Conservation (phyloP, 345 rosid species). For the Euphorbia peplus region DNA sequence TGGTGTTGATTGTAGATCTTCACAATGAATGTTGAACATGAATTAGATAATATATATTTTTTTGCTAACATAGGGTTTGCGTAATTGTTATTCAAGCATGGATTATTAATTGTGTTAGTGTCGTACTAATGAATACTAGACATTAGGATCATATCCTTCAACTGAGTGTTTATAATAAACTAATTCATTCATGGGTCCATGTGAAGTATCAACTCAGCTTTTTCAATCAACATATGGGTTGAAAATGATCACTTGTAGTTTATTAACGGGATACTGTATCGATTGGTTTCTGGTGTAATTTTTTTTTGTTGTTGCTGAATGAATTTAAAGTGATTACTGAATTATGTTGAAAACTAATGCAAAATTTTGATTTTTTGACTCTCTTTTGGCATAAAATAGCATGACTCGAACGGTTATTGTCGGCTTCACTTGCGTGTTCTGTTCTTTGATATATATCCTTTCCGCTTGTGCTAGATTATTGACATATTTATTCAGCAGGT, state of each 20-base stretch:
- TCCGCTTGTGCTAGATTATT: not conserved
- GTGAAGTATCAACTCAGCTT: not conserved
- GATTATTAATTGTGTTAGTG: not conserved
- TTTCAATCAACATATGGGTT: not conserved
- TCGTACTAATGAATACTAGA: not conserved
- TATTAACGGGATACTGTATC: not conserved
- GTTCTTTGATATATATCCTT: not conserved
- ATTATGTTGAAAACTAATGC: not conserved
- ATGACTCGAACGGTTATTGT: not conserved
- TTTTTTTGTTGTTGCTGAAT: conserved; percentile 6
- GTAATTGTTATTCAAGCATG: not conserved
- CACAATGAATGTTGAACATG: not conserved
- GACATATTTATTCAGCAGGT: conserved; percentile 30
- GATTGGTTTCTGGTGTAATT: not conserved
- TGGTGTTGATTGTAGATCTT: not conserved
- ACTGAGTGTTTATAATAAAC: not conserved
- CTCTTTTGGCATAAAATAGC: not conserved
- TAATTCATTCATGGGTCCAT: not conserved
- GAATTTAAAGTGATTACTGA: not conserved
- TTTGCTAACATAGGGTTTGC: not conserved
- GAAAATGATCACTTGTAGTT: not conserved
- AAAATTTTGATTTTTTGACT: conserved; percentile 1
- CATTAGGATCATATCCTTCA: not conserved
- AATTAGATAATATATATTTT: not conserved
- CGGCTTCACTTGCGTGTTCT: not conserved